A percentile compares a stretch with the other conserved stretches of the same genome.
phyloP scores from a whole-genome alignment of 2,329 filamentous ascomycete genomes.

The Monosporascus sp. region DNA sequence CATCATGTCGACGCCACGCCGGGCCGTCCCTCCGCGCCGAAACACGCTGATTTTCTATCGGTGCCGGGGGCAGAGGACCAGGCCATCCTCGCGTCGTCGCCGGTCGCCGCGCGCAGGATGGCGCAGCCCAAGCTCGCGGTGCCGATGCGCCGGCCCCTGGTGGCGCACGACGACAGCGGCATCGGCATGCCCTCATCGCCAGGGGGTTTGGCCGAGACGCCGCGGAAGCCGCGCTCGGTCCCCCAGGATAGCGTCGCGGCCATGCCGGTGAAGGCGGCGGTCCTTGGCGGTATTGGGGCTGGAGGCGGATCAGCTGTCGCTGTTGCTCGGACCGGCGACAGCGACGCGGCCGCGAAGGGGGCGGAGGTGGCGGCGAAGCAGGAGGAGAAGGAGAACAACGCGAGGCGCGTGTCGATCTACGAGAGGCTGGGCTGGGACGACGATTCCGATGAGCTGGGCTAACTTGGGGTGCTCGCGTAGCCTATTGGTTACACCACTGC shows the following conservation, averaged over 20 bases:
- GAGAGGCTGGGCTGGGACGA: slow-evolving; percentile 55
- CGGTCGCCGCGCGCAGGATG: slow-evolving; percentile 19
- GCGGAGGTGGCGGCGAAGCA: background rate
- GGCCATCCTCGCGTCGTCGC: slow-evolving; percentile 25
- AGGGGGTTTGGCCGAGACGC: slow-evolving; percentile 28
- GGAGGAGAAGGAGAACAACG: slow-evolving; percentile 9
- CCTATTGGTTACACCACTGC: too few relatives aligned
- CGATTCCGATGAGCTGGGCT: slow-evolving; percentile 39
- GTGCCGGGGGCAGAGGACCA: slow-evolving; percentile 19
- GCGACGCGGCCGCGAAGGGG: background rate
- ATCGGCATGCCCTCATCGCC: slow-evolving; percentile 28
- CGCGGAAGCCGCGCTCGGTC: slow-evolving; percentile 26
- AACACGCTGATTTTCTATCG: slow-evolving; percentile 12
- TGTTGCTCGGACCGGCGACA: background rate
- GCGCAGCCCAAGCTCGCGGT: slow-evolving; percentile 14
- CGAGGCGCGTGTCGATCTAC: slow-evolving; percentile 42
- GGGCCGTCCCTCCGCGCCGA: slow-evolving; percentile 9
- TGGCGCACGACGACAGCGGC: slow-evolving; percentile 21
- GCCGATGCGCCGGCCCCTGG: slow-evolving; percentile 4
- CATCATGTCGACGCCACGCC: slow-evolving; percentile 21
- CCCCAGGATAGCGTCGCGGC: background rate
- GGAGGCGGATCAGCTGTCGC: slow-evolving; percentile 1
- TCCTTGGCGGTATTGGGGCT: background rate
- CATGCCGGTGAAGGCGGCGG: slow-evolving; percentile 8
- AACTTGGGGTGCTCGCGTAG: background rate